These are phyloP conservation scores for Brettanomyces bruxellensis DNA, from an alignment of 805 yeast species.

Conservation along the genomic window DNA sequence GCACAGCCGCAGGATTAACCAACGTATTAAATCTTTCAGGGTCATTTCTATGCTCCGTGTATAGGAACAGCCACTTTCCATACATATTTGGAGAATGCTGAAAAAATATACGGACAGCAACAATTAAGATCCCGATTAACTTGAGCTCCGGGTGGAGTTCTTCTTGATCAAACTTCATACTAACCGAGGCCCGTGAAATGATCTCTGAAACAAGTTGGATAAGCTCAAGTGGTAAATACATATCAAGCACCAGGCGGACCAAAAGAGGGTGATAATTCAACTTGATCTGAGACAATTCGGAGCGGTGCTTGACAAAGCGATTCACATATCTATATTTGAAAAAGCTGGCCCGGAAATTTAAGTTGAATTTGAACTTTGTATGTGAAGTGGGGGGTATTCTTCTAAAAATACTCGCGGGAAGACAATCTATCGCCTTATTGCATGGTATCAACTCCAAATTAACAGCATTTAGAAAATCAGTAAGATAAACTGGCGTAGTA, in stretches of 20 bases:
- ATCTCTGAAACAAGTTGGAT: conserved; percentile 26
- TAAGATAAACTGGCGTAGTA: conserved; percentile 39
- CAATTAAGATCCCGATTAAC: conserved; percentile 24
- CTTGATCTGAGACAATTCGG: conserved; percentile 3
- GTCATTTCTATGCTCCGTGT: conserved; percentile 2
- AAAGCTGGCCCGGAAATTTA: not conserved
- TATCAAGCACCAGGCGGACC: conserved; percentile 31
- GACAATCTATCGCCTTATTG: conserved; percentile 9
- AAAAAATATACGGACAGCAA: conserved; percentile 27
- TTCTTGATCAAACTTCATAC: conserved; percentile 5
- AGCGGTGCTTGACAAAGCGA: conserved; percentile 1
- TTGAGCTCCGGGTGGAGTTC: conserved; percentile 30
- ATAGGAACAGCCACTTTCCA: conserved; percentile 21
- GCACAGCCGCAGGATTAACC: conserved; percentile 5
- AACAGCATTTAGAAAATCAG: conserved; percentile 37
- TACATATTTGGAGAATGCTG: conserved; percentile 11
- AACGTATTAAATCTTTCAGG: conserved; percentile 6
- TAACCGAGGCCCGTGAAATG: conserved; percentile 12
- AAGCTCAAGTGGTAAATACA: conserved; percentile 43
- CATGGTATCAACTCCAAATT: conserved; percentile 39
- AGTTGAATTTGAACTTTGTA: not conserved
- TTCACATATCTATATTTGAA: not conserved
- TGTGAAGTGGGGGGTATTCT: not conserved
- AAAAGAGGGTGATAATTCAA: conserved; percentile 31
- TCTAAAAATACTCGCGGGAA: conserved; percentile 7